Base-by-base conservation (phyloP, 495 filamentous ascomycete species). In the Hypoxylon intermedium region DNA sequence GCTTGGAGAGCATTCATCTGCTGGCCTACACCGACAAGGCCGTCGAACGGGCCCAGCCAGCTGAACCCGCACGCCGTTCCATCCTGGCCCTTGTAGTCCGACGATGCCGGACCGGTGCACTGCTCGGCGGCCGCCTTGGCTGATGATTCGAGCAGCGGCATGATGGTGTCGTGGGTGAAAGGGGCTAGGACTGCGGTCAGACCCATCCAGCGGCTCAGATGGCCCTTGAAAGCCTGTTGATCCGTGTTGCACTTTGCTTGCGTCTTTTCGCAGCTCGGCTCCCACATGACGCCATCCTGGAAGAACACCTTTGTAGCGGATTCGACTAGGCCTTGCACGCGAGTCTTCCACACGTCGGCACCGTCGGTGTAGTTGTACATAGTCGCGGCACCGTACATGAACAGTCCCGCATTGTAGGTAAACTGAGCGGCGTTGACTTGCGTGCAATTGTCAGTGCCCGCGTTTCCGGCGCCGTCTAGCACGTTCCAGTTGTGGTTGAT, bases 211-310 rank as follows among this genome's bases (percentile, higher is more conserved):
- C 82, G 80, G 4, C 83, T 69, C 6, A 92, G 77, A 61, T 91
- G 89, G 3, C 88, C 89, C 68, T 93, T 93, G 82, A 95, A 94
- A 19, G 85, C 84, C 45, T 86, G 84, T 66, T 91, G 87, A 72
- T 93, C 89, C 49, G 82, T 67, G 65, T 92, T 81, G 72, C 90
- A 92, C 3, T 66, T 75, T 24, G 72, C 75, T 16, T 71, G 47
- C 21, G 59, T 63, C 0, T 78, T 67, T 61, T 89, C 87, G 73
- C 88, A 91, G 16, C 81, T 77, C 20, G 79, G 69, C 65, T 90
- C 88, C 44, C 76, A 73, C 70, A 83, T 74, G 19, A 80, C 60
- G 24, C 80, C 76, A 0, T 75, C 66, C 0, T 72, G 66, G 66
- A 84, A 87, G 73, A 89, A 88, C 33, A 82, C 71, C n/a, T 60